These are phyloP conservation scores for Santalum album DNA, from an alignment of 164 flowering plant genomes.

Conservation along the genomic window DNA sequence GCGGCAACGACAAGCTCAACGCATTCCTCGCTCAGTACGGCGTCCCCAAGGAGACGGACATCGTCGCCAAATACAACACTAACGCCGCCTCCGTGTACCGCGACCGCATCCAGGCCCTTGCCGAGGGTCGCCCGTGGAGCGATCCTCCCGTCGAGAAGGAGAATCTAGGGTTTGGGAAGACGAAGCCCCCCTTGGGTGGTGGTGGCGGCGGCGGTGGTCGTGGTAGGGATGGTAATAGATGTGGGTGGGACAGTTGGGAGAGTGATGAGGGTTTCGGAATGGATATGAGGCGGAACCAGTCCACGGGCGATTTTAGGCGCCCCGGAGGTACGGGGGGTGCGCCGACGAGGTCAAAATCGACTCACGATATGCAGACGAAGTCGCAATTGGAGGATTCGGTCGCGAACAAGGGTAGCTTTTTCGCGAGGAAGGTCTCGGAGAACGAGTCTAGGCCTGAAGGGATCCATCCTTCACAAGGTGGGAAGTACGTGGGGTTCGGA, in stretches of 20 bases:
- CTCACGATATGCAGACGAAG: conserved; percentile 61
- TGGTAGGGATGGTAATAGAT: too few relatives aligned
- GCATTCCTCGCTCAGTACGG: conserved; percentile 57
- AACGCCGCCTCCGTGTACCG: conserved; percentile 69
- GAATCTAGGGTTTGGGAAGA: too few relatives aligned
- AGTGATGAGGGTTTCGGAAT: conserved; percentile 42
- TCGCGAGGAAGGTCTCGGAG: conserved; percentile 67
- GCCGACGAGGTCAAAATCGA: conserved; percentile 57
- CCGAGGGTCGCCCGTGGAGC: conserved; percentile 73
- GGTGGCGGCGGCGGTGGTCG: conserved; percentile 32
- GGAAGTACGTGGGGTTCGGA: conserved; percentile 96
- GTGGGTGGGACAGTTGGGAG: conserved; percentile 97
- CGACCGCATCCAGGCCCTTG: conserved; percentile 62
- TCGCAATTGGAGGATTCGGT: conserved; percentile 82
- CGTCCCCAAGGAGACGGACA: conserved; percentile 71
- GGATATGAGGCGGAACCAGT: conserved; percentile 64
- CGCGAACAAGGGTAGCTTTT: conserved; percentile 70
- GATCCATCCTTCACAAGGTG: conserved; percentile 87
- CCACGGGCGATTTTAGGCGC: conserved; percentile 51
- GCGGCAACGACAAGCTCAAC: conserved; percentile 78
- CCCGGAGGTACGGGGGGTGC: conserved; percentile 28
- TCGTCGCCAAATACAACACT: conserved; percentile 73
- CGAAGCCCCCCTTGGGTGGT: too few relatives aligned
- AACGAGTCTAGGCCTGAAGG: conserved; percentile 80
- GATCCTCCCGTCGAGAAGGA: conserved; percentile 75